Evolutionary conservation across 2,329 filamentous ascomycete genomes (phyloP).

Genomic region (Moelleriella libera): DNA sequence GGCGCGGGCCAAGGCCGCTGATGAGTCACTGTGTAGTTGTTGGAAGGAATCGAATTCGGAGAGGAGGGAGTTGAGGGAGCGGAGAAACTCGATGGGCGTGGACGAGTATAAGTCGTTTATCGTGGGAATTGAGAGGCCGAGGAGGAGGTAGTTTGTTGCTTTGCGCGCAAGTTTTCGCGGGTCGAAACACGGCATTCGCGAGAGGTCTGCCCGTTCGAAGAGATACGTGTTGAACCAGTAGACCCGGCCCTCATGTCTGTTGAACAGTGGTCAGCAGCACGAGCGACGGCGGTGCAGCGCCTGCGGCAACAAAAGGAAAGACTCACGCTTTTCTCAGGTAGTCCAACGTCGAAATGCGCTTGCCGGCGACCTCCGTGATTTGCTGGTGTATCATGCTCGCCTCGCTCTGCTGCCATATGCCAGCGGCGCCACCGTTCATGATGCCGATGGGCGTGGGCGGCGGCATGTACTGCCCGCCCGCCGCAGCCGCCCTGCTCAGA

Average conservation of each 20-base stretch:
- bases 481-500: slow-evolving; percentile 5
- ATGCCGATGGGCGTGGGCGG: slow-evolving; percentile 7
- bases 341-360: slow-evolving; percentile 86
- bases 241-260: slow-evolving; percentile 77
- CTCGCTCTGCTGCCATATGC: slow-evolving; percentile 28
- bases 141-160: slow-evolving; percentile 83
- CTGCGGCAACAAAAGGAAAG: not conserved
- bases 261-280: not conserved
- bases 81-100: slow-evolving; percentile 72
- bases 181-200: slow-evolving; percentile 75
- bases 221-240: slow-evolving; percentile 98
- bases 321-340: slow-evolving; percentile 85
- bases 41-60: slow-evolving; percentile 92
- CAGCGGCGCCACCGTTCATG: slow-evolving; percentile 2
- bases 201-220: slow-evolving; percentile 70
- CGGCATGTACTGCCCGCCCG: slow-evolving; percentile 7
- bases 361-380: slow-evolving; percentile 75
- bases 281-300: not conserved
- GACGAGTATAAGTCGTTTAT: slow-evolving; percentile 78
- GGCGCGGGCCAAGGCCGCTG: slow-evolving; percentile 60
- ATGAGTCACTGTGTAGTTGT: slow-evolving; percentile 68
- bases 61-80: slow-evolving; percentile 71
- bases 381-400: slow-evolving; percentile 39
- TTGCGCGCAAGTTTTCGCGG: slow-evolving; percentile 72
- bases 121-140: slow-evolving; percentile 80